Base-by-base conservation (phyloP, 2,329 filamentous ascomycete species). In the Emmonsiellopsis sp. region DNA sequence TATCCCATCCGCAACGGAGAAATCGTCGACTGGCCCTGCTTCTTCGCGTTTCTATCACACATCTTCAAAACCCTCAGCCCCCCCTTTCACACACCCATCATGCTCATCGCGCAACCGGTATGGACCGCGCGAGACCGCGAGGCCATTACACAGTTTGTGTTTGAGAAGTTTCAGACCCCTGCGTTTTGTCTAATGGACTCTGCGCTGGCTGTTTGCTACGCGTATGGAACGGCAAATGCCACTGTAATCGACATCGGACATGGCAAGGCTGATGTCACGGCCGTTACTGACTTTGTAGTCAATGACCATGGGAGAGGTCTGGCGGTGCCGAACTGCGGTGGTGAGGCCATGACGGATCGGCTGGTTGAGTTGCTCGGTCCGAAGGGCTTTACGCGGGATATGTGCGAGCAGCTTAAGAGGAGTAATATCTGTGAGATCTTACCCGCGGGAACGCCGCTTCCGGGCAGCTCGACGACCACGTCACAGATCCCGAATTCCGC, bases 111-210 rank as follows among this genome's bases (percentile, higher is more conserved):
- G 6, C 88, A 95, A 61, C 91, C 93, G 3, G 85, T 85, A 61
- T 98, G 93, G 92, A 90, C 89, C 3, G 83, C 87, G 7, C 85
- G 86, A 57, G 90, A 96, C 69, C 86, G 86, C 66, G 92, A 97
- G 71, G 81, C 81, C 40, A 85, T 98, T 60, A 87, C 91, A 11
- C 88, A 93, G 58, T 98, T 95, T 75, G 83, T 97, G 59, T 98
- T 98, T 64, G 93, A 98, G 71, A 94, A 93, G 72, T 95, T 95
- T 66, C 93, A 92, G 74, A 93, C 89, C 0, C 93, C 93, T 0
- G 90, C 88, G 0, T 86, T 98, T 50, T 91, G 87, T 62, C 79
- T 97, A 57, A 86, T 98, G 74, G 88, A 97, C 70, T 86, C 89
- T 61, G 91, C 88, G 2, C 74, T 94, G 46, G 91, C 93, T 31